phyloP scores from a whole-genome alignment of 2,329 filamentous ascomycete genomes.

The Xylaria multiplex region DNA sequence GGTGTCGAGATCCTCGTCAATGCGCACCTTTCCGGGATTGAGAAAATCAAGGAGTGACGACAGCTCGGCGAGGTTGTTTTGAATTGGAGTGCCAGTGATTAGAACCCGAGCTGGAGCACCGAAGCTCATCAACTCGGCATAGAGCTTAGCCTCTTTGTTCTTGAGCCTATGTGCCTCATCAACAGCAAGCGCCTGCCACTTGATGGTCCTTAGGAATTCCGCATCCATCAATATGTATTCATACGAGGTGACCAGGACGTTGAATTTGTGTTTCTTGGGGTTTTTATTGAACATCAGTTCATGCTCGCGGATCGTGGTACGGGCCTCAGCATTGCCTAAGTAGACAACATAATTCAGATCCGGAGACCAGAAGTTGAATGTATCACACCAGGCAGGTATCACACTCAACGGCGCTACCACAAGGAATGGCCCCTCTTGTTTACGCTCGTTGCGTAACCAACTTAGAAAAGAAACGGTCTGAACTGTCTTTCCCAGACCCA shows the following conservation, averaged over 20 bases:
- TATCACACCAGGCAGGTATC: slow-evolving; percentile 98
- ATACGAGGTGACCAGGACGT: slow-evolving; percentile 96
- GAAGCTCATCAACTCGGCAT: slow-evolving; percentile 85
- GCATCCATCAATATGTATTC: slow-evolving; percentile 93
- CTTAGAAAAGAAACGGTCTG: slow-evolving; percentile 97
- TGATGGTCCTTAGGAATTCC: slow-evolving; percentile 85
- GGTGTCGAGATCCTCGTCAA: slow-evolving; percentile 89
- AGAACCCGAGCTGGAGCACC: slow-evolving; percentile 87
- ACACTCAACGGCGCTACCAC: slow-evolving; percentile 98
- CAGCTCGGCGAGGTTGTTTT: slow-evolving; percentile 94
- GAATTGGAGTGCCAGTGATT: slow-evolving; percentile 96
- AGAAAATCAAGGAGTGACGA: slow-evolving; percentile 94
- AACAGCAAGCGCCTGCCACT: slow-evolving; percentile 96
- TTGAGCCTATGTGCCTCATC: slow-evolving; percentile 98
- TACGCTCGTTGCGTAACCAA: slow-evolving; percentile 90
- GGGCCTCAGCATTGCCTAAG: slow-evolving; percentile 86
- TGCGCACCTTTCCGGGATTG: slow-evolving; percentile 90
- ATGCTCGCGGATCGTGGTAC: slow-evolving; percentile 87
- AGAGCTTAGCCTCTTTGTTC: slow-evolving; percentile 94
- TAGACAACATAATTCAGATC: slow-evolving; percentile 98
- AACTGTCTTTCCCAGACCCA: slow-evolving; percentile 98
- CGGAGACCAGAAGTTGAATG: slow-evolving; percentile 94
- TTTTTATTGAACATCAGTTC: slow-evolving; percentile 90
- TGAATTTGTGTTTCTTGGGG: slow-evolving; percentile 90
- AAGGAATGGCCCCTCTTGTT: slow-evolving; percentile 92